A percentile compares a stretch with the other conserved stretches of the same genome.
These are phyloP conservation scores for Dendrostoma leiphaemia DNA, from an alignment of 2,329 filamentous ascomycete genomes.

Conservation along the genomic window DNA sequence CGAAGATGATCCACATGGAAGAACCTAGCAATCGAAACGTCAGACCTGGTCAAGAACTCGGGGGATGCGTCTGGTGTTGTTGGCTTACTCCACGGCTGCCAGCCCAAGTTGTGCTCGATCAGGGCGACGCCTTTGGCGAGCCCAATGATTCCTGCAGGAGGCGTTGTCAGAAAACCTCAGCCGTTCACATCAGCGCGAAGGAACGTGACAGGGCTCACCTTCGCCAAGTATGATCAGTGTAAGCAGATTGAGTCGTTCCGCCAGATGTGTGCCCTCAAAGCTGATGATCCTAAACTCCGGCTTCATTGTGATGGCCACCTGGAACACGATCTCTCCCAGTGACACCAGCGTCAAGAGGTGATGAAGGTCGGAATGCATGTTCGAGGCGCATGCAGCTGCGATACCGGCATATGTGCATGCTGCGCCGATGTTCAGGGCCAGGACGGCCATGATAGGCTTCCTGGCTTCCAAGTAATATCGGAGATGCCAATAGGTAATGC, in stretches of 20 bases:
- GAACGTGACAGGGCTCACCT: slow-evolving; percentile 34
- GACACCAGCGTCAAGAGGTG: slow-evolving; percentile 50
- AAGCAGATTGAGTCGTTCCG: slow-evolving; percentile 61
- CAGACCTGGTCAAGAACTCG: neutral
- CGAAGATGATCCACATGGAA: slow-evolving; percentile 17
- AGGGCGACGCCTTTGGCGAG: slow-evolving; percentile 6
- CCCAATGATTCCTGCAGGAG: slow-evolving; percentile 3
- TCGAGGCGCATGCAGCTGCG: slow-evolving; percentile 34
- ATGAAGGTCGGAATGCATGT: slow-evolving; percentile 29
- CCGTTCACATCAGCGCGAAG: no score
- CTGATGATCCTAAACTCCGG: slow-evolving; percentile 50
- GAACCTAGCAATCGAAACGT: neutral
- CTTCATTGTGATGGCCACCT: slow-evolving; percentile 51
- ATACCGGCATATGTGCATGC: slow-evolving; percentile 38
- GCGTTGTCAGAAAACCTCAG: no score
- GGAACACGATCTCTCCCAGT: slow-evolving; percentile 52
- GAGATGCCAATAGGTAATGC: slow-evolving; percentile 42
- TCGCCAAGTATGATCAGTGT: slow-evolving; percentile 67
- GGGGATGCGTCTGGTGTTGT: neutral
- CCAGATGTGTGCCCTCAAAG: slow-evolving; percentile 61
- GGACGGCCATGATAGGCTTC: neutral
- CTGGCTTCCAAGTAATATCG: slow-evolving; percentile 15
- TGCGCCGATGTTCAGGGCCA: slow-evolving; percentile 32
- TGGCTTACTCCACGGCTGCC: slow-evolving; percentile 7
- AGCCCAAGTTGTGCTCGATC: slow-evolving; percentile 1